Conservation (phyloP, 192 early-diverging fungal species). For the Coemansia nantahalensis region DNA sequence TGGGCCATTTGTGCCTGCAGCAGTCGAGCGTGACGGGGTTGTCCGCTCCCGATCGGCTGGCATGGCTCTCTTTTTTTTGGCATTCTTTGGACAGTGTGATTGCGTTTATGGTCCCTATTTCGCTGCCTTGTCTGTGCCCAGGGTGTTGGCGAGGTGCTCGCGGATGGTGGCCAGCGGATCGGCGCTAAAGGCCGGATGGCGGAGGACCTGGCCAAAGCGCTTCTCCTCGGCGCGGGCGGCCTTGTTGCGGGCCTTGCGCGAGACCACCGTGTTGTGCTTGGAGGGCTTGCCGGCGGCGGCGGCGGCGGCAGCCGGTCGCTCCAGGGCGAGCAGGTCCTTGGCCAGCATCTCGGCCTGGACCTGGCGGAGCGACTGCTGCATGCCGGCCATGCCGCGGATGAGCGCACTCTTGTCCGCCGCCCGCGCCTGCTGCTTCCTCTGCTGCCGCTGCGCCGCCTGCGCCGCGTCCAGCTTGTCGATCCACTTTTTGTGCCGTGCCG, state of each 20-base stretch:
- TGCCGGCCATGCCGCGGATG: slow-evolving; percentile 53
- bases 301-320: no score
- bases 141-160: slow-evolving; percentile 72
- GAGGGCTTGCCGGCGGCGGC: not conserved
- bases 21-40: no score
- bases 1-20: no score
- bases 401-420: slow-evolving; percentile 50
- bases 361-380: slow-evolving; percentile 42
- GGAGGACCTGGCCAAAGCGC: slow-evolving; percentile 69
- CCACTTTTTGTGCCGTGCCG: slow-evolving; percentile 60
- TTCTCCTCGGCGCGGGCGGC: slow-evolving; percentile 67
- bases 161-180: slow-evolving; percentile 70
- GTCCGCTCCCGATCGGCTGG: no score
- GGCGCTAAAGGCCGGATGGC: slow-evolving; percentile 67
- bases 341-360: slow-evolving; percentile 20
- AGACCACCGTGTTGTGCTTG: not conserved
- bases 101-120: no score
- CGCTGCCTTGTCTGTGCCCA: no score
- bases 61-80: no score
- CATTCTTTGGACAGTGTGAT: no score
- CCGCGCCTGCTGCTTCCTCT: slow-evolving; percentile 44
- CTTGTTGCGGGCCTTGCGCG: slow-evolving; percentile 59
- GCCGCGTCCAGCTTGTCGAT: slow-evolving; percentile 61
- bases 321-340: slow-evolving; percentile 16
- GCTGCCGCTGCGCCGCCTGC: slow-evolving; percentile 50